A percentile compares a stretch with the other conserved stretches of the same genome.
These are phyloP conservation scores for Candida sp. DNA, from an alignment of 1,139 yeast species.

Conservation along the genomic window DNA sequence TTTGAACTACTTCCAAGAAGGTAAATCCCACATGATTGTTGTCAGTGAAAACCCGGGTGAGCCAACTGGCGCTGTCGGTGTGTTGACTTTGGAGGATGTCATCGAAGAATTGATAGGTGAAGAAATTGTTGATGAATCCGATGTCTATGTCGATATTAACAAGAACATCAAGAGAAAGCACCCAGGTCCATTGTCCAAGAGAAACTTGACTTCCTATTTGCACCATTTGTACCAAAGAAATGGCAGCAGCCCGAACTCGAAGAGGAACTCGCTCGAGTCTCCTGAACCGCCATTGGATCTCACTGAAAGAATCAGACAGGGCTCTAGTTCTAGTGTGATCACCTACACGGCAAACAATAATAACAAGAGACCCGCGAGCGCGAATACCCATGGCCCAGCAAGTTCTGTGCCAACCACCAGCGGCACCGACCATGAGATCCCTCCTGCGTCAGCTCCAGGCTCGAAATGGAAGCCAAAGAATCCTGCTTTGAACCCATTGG, in stretches of 20 bases:
- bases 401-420: slow-evolving; percentile 1
- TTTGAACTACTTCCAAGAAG: slow-evolving; percentile 95
- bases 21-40: slow-evolving; percentile 96
- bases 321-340: slow-evolving; percentile 12
- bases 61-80: slow-evolving; percentile 88
- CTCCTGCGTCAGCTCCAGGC: slow-evolving; percentile 6
- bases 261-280: slow-evolving; percentile 42
- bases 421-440: background rate
- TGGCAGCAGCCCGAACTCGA: slow-evolving; percentile 29
- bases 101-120: slow-evolving; percentile 98
- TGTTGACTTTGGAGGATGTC: slow-evolving; percentile 92
- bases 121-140: slow-evolving; percentile 97
- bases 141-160: slow-evolving; percentile 90
- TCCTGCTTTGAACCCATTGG: slow-evolving; percentile 82
- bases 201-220: slow-evolving; percentile 70
- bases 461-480: slow-evolving; percentile 60
- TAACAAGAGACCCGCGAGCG: slow-evolving; percentile 2
- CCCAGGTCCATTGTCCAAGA: slow-evolving; percentile 85
- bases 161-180: slow-evolving; percentile 81
- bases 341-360: slow-evolving; percentile 12
- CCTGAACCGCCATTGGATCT: slow-evolving; percentile 10
- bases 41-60: slow-evolving; percentile 90
- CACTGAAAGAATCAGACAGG: slow-evolving; percentile 13
- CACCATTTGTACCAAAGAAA: slow-evolving; percentile 57
- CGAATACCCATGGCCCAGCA: background rate